These are phyloP conservation scores for Megacollybia marginata DNA, from an alignment of 768 basidiomycete species.

Conservation along the genomic window DNA sequence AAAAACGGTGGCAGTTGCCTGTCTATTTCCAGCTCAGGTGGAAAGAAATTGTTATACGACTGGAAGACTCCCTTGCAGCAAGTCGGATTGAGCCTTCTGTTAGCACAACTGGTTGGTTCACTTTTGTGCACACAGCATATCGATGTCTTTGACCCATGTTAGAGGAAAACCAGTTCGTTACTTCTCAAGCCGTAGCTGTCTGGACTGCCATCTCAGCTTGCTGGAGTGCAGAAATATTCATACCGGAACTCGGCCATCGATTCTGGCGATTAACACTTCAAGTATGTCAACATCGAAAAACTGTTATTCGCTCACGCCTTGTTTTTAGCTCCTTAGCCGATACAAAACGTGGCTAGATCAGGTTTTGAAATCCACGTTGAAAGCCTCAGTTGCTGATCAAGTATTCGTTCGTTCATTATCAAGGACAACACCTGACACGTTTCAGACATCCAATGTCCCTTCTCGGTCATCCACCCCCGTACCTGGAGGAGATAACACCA, in stretches of 20 bases:
- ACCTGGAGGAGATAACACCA: conserved; percentile 37
- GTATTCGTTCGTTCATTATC: conserved; percentile 6
- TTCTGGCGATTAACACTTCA: conserved; percentile 94
- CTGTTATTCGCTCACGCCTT: not conserved
- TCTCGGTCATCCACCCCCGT: conserved; percentile 49
- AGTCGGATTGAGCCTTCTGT: conserved; percentile 33
- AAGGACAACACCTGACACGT: conserved; percentile 1
- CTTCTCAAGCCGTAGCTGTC: conserved; percentile 56
- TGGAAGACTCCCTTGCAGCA: conserved; percentile 61
- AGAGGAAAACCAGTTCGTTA: conserved; percentile 38
- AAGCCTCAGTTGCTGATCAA: conserved; percentile 27
- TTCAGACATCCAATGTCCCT: conserved; percentile 17
- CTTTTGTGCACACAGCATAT: not conserved
- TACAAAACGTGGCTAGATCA: conserved; percentile 75
- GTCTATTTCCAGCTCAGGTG: conserved; percentile 96
- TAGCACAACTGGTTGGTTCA: conserved; percentile 27
- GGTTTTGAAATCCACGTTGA: conserved; percentile 30
- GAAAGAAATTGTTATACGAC: conserved; percentile 80
- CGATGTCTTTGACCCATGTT: not conserved
- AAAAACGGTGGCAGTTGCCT: conserved; percentile 89
- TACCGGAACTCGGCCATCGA: conserved; percentile 72
- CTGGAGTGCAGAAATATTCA: conserved; percentile 83
- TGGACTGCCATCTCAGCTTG: conserved; percentile 72
- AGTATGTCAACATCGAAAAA: conserved; percentile 31
- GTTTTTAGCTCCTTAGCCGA: conserved; percentile 17